Conservation (phyloP, 257 asterid species). For the Capsicum chinense region DNA sequence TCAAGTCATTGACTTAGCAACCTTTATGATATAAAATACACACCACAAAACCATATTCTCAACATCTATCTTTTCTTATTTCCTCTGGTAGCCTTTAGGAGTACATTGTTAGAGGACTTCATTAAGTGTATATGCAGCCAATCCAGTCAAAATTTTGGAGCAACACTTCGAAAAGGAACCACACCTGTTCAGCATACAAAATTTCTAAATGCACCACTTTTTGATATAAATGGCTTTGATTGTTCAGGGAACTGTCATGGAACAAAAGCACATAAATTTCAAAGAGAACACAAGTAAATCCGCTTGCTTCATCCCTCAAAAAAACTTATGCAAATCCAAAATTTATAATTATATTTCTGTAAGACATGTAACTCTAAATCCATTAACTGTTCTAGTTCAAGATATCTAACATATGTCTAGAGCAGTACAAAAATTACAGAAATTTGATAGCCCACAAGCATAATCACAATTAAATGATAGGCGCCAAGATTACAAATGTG, state of each 20-base stretch:
- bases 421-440: not conserved
- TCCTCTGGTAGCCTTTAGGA: no score
- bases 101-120: no score
- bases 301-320: not conserved
- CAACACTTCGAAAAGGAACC: not conserved
- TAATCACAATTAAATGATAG: not conserved
- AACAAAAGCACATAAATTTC: not conserved
- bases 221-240: not conserved
- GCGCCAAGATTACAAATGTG: not conserved
- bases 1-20: not conserved
- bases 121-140: not conserved
- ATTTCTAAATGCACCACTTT: not conserved
- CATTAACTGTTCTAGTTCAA: not conserved
- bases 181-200: not conserved
- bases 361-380: not conserved
- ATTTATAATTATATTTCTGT: not conserved
- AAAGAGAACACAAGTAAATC: not conserved
- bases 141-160: not conserved
- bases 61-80: not conserved
- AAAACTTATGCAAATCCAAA: not conserved
- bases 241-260: not conserved
- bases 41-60: not conserved
- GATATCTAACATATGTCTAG: conserved; percentile 5
- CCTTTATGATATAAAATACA: not conserved
- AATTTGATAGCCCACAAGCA: not conserved